These are phyloP conservation scores for Leccinum subgranulosum DNA, from an alignment of 768 basidiomycete genomes.

Conservation along the genomic window DNA sequence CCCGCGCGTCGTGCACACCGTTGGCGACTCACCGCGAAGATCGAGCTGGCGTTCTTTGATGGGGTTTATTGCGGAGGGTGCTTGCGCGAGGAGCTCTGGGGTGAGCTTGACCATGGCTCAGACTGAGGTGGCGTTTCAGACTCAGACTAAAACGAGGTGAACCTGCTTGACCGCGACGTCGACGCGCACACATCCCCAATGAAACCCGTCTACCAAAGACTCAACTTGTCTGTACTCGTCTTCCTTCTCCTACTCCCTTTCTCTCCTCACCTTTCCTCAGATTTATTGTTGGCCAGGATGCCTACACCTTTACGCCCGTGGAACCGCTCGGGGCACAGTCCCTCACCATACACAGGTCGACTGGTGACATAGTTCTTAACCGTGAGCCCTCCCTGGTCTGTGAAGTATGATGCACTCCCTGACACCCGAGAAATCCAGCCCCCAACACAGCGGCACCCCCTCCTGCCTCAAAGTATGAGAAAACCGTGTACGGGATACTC, in stretches of 20 bases:
- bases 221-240: slow-evolving; percentile 55
- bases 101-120: slow-evolving; percentile 79
- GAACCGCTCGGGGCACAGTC: slow-evolving; percentile 58
- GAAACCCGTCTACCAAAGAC: slow-evolving; percentile 69
- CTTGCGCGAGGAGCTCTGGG: slow-evolving; percentile 86
- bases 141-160: slow-evolving; percentile 30
- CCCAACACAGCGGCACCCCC: slow-evolving; percentile 52
- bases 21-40: slow-evolving; percentile 64
- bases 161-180: slow-evolving; percentile 5
- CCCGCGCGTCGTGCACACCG: slow-evolving; percentile 3
- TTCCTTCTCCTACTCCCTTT: slow-evolving; percentile 7
- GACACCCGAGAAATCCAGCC: slow-evolving; percentile 33
- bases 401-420: background rate
- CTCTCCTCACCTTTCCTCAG: slow-evolving; percentile 32
- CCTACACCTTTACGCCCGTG: slow-evolving; percentile 76
- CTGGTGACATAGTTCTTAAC: slow-evolving; percentile 74
- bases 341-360: slow-evolving; percentile 66
- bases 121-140: slow-evolving; percentile 30
- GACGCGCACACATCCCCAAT: slow-evolving; percentile 37
- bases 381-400: slow-evolving; percentile 38
- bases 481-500: slow-evolving; percentile 70
- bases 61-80: slow-evolving; percentile 73
- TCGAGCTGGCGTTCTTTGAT: slow-evolving; percentile 90
- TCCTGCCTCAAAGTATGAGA: slow-evolving; percentile 56
- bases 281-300: slow-evolving; percentile 67